These are phyloP conservation scores for Ceriops tagal DNA, from an alignment of 345 rosid species.

Conservation along the genomic window DNA sequence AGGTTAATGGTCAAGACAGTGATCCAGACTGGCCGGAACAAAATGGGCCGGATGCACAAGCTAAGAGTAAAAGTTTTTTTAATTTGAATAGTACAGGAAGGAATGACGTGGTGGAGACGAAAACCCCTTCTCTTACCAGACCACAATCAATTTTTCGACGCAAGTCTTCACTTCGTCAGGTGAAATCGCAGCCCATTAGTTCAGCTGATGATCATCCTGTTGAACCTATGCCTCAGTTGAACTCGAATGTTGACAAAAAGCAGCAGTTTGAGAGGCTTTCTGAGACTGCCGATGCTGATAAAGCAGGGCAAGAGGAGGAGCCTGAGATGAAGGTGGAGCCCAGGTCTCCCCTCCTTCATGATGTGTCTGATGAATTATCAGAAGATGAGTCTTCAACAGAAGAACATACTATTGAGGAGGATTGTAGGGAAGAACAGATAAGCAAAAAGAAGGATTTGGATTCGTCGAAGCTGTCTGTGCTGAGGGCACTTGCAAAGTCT, in stretches of 20 bases:
- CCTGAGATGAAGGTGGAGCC: constrained; percentile 29
- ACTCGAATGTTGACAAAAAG: constrained; percentile 38
- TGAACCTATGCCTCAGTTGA: constrained; percentile 30
- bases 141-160: constrained; percentile 77
- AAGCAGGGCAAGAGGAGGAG: constrained; percentile 31
- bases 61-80: constrained; percentile 32
- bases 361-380: constrained; percentile 25
- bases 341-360: constrained; percentile 25
- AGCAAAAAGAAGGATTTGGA: constrained; percentile 41
- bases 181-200: constrained; percentile 47
- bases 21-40: constrained; percentile 31
- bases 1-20: constrained; percentile 26
- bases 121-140: constrained; percentile 45
- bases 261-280: constrained; percentile 31
- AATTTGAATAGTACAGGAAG: constrained; percentile 20
- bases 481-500: constrained; percentile 72
- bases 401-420: constrained; percentile 31
- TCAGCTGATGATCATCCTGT: constrained; percentile 36
- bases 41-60: constrained; percentile 29
- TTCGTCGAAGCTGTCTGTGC: constrained; percentile 58
- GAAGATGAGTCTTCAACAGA: constrained; percentile 31
- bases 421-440: constrained; percentile 27
- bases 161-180: constrained; percentile 62
- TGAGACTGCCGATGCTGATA: constrained; percentile 30
- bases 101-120: constrained; percentile 29